Evolutionary conservation across 2,329 filamentous ascomycete genomes (phyloP).

Genomic region (Aspergillus sp.): DNA sequence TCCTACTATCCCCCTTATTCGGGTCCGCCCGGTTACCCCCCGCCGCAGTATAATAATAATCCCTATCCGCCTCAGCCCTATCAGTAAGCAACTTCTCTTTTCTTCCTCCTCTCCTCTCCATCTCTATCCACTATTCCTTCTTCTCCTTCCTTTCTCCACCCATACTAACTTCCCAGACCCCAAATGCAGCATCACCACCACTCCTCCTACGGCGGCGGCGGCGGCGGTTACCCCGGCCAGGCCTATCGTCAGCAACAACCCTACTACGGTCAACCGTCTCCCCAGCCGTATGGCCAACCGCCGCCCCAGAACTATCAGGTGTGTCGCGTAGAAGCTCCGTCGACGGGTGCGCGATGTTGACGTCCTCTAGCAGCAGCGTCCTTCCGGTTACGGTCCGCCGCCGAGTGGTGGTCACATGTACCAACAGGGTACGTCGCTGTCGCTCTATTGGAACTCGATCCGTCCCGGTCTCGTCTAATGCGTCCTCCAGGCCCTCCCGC

Average conservation of each 20-base stretch:
- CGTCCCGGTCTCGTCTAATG: neutral
- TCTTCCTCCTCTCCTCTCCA: conserved; percentile 7
- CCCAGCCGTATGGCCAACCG: conserved; percentile 32
- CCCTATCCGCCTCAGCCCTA: conserved; percentile 30
- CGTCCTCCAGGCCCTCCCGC: neutral
- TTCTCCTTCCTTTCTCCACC: neutral
- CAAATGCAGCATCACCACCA: conserved; percentile 37
- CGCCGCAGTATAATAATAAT: conserved; percentile 32
- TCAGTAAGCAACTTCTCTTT: conserved; percentile 32
- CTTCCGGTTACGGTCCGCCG: conserved; percentile 33
- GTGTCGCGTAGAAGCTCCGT: conserved; percentile 19
- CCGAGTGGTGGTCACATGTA: conserved; percentile 39
- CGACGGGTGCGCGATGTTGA: conserved; percentile 11
- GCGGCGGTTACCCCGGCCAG: conserved; percentile 39
- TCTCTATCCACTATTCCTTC: neutral
- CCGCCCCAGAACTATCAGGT: conserved; percentile 38
- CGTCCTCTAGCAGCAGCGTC: conserved; percentile 21
- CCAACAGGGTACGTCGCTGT: conserved; percentile 33
- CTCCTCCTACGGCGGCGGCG: conserved; percentile 31
- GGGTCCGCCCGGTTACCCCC: conserved; percentile 57
- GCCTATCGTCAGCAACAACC: conserved; percentile 41
- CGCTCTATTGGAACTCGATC: neutral
- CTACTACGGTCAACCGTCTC: conserved; percentile 44
- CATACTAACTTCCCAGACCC: neutral
- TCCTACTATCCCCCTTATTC: conserved; percentile 64